Evolutionary conservation across 2,329 filamentous ascomycete species (phyloP).

Genomic region (Mycosphaerella sp.): DNA sequence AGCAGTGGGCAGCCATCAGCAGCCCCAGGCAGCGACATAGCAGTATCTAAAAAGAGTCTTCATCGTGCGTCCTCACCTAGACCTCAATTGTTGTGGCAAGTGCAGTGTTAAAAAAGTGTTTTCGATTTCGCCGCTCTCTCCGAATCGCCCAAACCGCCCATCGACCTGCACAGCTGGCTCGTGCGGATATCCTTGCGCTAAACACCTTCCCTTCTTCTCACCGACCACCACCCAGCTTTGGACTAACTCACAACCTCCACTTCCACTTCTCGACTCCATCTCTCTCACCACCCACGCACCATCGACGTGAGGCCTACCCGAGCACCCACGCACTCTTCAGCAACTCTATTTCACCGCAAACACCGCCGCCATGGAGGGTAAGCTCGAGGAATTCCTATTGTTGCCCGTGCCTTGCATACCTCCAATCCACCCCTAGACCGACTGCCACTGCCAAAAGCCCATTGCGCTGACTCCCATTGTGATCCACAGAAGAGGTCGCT

Average conservation of each 20-base stretch:
- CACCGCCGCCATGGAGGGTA: slow-evolving; percentile 32
- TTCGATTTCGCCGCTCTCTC: not conserved
- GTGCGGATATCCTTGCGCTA: not conserved
- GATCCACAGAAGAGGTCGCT: slow-evolving; percentile 87
- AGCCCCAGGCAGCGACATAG: slow-evolving; percentile 3
- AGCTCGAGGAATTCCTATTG: slow-evolving; percentile 19
- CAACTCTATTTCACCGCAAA: slow-evolving; percentile 9
- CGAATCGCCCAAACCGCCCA: not conserved
- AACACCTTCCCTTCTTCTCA: slow-evolving; percentile 9
- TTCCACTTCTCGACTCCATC: not conserved
- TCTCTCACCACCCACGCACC: slow-evolving; percentile 1
- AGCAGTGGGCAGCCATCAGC: not conserved
- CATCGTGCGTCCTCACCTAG: not conserved
- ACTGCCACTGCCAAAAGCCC: slow-evolving; percentile 5
- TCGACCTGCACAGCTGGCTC: not conserved
- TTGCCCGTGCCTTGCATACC: slow-evolving; percentile 10
- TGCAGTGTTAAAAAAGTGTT: not conserved
- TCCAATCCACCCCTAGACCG: slow-evolving; percentile 13
- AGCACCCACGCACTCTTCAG: slow-evolving; percentile 8
- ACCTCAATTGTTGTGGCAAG: not conserved
- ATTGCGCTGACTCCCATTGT: slow-evolving; percentile 23
- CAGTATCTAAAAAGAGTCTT: not conserved
- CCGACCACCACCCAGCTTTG: slow-evolving; percentile 4
- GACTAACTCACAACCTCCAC: not conserved
- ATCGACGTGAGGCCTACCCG: slow-evolving; percentile 1